phyloP scores from a whole-genome alignment of 192 early-diverging fungal species.

The Coemansia javaensis region DNA sequence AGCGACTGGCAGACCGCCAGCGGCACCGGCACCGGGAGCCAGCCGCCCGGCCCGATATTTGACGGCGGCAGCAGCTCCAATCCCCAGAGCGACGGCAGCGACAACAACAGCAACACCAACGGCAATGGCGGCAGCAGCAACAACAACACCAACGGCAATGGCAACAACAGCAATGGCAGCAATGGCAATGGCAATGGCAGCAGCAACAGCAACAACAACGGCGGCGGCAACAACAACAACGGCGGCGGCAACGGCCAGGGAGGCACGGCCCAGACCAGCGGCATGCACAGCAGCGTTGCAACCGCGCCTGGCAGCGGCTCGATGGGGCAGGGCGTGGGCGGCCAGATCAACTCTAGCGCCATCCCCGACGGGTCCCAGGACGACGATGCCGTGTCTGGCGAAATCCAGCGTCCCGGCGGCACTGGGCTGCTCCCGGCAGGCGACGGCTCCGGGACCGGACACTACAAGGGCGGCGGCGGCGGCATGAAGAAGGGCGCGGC shows the following conservation, averaged over 20 bases:
- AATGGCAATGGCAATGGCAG: not conserved
- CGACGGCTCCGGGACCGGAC: no score
- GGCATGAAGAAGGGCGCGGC: conserved; percentile 10
- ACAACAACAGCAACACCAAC: not conserved
- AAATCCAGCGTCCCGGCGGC: no score
- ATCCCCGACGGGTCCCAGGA: no score
- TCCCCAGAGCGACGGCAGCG: not conserved
- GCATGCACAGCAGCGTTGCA: no score
- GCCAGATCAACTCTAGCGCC: no score
- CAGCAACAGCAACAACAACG: not conserved
- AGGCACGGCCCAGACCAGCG: no score
- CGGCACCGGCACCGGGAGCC: not conserved
- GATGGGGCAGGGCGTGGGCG: no score
- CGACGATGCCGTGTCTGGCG: no score
- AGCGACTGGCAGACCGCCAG: not conserved
- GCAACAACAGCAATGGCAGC: not conserved
- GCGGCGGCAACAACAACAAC: not conserved
- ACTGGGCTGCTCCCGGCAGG: no score
- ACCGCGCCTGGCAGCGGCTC: no score
- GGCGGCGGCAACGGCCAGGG: not conserved
- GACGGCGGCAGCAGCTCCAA: no score
- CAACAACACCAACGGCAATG: not conserved
- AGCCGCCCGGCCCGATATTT: no score
- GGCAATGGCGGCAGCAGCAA: not conserved
- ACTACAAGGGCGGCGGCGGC: not conserved